Conservation (phyloP, 1,139 yeast species). For the Taphrina populina region DNA sequence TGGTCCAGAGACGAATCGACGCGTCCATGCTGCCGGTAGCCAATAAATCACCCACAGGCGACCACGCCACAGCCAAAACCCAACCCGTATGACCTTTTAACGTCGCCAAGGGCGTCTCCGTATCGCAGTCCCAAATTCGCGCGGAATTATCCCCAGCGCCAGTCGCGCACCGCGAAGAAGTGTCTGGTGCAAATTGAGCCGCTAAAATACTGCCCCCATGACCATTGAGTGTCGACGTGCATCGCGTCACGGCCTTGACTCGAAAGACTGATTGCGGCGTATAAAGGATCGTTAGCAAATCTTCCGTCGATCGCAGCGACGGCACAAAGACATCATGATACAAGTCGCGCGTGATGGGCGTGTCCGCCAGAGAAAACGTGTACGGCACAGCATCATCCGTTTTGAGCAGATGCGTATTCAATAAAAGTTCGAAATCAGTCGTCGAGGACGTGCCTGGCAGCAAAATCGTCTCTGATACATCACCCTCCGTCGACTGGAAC, state of each 20-base stretch:
- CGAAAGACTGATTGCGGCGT: constrained; percentile 95
- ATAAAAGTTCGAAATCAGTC: constrained; percentile 79
- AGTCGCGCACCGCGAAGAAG: constrained; percentile 74
- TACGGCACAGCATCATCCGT: constrained; percentile 90
- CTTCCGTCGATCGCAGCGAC: constrained; percentile 86
- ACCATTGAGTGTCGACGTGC: constrained; percentile 90
- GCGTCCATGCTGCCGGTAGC: constrained; percentile 98
- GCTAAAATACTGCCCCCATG: constrained; percentile 92
- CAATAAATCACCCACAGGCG: constrained; percentile 84
- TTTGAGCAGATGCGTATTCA: constrained; percentile 59
- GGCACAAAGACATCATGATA: constrained; percentile 82
- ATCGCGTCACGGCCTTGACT: constrained; percentile 85
- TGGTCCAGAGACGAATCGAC: constrained; percentile 79
- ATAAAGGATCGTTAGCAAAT: constrained; percentile 81
- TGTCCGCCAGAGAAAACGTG: constrained; percentile 61
- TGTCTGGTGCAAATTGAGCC: constrained; percentile 89
- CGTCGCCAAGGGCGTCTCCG: constrained; percentile 84
- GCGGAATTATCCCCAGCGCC: constrained; percentile 99
- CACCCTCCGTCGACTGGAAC: constrained; percentile 79
- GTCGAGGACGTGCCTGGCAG: constrained; percentile 85
- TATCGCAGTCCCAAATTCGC: constrained; percentile 93
- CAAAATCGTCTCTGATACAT: constrained; percentile 76
- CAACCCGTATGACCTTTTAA: constrained; percentile 85
- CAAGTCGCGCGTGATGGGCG: constrained; percentile 73
- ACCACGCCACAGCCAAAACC: constrained; percentile 92